These are phyloP conservation scores for Geotrichum fermentans DNA, from an alignment of 1,139 yeast species.

Conservation along the genomic window DNA sequence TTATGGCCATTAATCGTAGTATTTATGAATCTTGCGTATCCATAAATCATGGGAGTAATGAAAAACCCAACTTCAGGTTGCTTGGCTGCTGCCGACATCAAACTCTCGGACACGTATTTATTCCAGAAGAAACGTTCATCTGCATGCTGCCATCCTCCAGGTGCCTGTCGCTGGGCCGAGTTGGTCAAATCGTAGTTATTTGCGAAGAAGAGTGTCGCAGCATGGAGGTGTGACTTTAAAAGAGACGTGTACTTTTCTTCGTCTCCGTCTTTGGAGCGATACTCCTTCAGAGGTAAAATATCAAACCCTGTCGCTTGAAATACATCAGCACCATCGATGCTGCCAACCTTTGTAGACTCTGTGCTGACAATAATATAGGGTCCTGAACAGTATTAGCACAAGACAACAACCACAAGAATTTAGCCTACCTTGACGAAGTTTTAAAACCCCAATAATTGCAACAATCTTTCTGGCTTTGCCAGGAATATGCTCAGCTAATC, in stretches of 20 bases:
- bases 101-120: constrained; percentile 53
- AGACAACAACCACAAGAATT: neutral
- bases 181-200: constrained; percentile 77
- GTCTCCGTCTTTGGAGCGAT: constrained; percentile 42
- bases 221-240: constrained; percentile 59
- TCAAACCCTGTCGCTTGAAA: constrained; percentile 56
- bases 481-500: constrained; percentile 15
- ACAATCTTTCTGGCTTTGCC: constrained; percentile 41
- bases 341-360: constrained; percentile 58
- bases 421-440: constrained; percentile 42
- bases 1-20: constrained; percentile 48
- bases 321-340: constrained; percentile 54
- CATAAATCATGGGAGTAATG: constrained; percentile 76
- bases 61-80: constrained; percentile 43
- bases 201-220: constrained; percentile 73
- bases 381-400: constrained; percentile 5
- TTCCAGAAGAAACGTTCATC: constrained; percentile 93
- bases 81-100: constrained; percentile 45
- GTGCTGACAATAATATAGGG: constrained; percentile 55
- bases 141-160: constrained; percentile 29
- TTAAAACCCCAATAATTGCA: constrained; percentile 71
- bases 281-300: constrained; percentile 51
- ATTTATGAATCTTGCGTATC: constrained; percentile 44
- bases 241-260: constrained; percentile 61
- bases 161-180: constrained; percentile 54